Conservation (phyloP, 768 basidiomycete genomes). For the Tricholoma saponaceum region DNA sequence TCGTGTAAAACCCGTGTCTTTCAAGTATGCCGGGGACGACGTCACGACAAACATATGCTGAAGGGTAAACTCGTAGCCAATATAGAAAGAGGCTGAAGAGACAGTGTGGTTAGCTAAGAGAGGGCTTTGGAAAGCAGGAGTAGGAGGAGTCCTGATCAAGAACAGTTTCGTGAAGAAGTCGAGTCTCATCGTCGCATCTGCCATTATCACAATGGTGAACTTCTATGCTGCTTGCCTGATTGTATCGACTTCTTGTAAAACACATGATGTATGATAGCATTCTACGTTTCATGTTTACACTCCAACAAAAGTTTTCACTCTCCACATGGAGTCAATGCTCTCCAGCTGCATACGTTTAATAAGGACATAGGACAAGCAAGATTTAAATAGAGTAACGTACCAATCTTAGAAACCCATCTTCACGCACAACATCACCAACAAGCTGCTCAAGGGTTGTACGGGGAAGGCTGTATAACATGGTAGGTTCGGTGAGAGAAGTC, state of each 20-base stretch:
- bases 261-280: background rate
- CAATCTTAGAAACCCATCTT: constrained; percentile 76
- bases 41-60: no score
- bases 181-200: background rate
- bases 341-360: constrained; percentile 37
- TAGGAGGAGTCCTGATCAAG: no score
- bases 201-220: background rate
- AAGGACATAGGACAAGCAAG: background rate
- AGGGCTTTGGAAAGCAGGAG: constrained; percentile 31
- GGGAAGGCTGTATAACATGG: constrained; percentile 52
- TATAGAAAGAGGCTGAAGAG: constrained; percentile 56
- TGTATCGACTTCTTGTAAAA: background rate
- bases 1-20: no score
- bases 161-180: background rate
- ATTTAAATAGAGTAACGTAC: constrained; percentile 34
- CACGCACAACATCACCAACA: constrained; percentile 59
- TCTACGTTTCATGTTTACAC: constrained; percentile 4
- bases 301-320: constrained; percentile 35
- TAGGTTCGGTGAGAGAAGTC: constrained; percentile 38
- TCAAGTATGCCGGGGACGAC: no score
- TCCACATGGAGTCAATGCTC: constrained; percentile 51
- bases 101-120: constrained; percentile 63
- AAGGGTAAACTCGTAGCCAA: no score
- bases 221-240: background rate
- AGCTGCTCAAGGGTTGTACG: constrained; percentile 48